phyloP scores from a whole-genome alignment of 345 rosid genomes.

The Lumnitzera racemosa region DNA sequence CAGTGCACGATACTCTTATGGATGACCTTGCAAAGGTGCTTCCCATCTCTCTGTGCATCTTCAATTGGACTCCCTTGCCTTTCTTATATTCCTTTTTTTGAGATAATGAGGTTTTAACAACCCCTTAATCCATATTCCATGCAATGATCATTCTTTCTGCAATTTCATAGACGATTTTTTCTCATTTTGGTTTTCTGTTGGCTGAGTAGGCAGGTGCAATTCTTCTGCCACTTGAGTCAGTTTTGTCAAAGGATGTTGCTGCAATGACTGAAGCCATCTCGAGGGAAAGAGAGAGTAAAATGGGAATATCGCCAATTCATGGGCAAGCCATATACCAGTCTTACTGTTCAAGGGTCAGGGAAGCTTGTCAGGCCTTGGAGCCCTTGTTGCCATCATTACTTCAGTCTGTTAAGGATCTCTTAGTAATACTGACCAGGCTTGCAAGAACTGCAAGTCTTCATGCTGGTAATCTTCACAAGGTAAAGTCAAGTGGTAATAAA shows the following conservation, averaged over 20 bases:
- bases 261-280: conserved; percentile 79
- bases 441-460: conserved; percentile 83
- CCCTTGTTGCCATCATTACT: conserved; percentile 50
- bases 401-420: conserved; percentile 53
- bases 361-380: conserved; percentile 56
- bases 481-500: conserved; percentile 20
- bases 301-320: conserved; percentile 76
- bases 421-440: conserved; percentile 58
- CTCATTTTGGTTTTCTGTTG: conserved; percentile 6
- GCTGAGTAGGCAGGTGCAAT: conserved; percentile 58
- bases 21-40: conserved; percentile 79
- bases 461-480: conserved; percentile 83
- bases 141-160: conserved; percentile 5
- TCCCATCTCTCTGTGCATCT: neutral
- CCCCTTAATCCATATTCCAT: no score
- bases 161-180: neutral
- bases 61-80: neutral
- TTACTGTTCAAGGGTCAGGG: conserved; percentile 63
- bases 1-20: conserved; percentile 60
- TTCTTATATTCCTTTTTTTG: conserved; percentile 5
- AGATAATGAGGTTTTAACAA: neutral
- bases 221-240: conserved; percentile 71
- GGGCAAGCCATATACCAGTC: conserved; percentile 93
- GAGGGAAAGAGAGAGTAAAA: conserved; percentile 63
- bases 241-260: conserved; percentile 74